A percentile compares a stretch with the other conserved stretches of the same genome.
phyloP scores from a whole-genome alignment of 768 basidiomycete species.

The Xerocomellus intermedius region DNA sequence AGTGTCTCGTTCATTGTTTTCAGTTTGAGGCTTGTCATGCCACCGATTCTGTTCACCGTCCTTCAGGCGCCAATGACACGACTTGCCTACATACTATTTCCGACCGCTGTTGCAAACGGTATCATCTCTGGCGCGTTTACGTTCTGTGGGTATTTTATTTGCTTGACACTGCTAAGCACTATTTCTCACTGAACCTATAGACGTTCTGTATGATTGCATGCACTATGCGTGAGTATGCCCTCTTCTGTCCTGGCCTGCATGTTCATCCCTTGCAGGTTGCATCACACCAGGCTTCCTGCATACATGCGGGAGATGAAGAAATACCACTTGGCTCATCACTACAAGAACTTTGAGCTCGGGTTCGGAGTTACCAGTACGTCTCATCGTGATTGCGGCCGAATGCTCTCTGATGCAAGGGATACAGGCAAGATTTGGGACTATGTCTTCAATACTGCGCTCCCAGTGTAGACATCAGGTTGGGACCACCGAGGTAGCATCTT shows the following conservation, averaged over 20 bases:
- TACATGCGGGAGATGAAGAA: constrained; percentile 94
- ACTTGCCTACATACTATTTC: constrained; percentile 81
- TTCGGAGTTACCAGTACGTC: constrained; percentile 90
- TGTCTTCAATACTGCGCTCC: constrained; percentile 81
- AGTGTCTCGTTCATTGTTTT: constrained; percentile 3
- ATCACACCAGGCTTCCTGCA: constrained; percentile 81
- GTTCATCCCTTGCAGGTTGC: constrained; percentile 47
- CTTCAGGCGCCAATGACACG: constrained; percentile 85
- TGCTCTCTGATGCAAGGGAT: constrained; percentile 2
- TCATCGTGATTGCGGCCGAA: not conserved
- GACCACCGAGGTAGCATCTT: not conserved
- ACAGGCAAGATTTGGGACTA: constrained; percentile 92
- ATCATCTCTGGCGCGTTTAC: constrained; percentile 78
- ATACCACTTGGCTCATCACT: constrained; percentile 97
- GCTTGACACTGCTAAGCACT: not conserved
- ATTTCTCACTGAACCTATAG: constrained; percentile 36
- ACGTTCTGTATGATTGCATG: constrained; percentile 85
- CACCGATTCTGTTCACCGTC: constrained; percentile 74
- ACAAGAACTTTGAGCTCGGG: constrained; percentile 97
- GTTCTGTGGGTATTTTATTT: constrained; percentile 55
- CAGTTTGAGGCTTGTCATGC: constrained; percentile 95
- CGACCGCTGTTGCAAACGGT: constrained; percentile 82
- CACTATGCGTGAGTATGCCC: constrained; percentile 75
- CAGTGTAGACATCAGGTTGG: constrained; percentile 41
- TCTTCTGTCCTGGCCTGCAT: not conserved